A percentile compares a stretch with the other conserved stretches of the same genome.
These are phyloP conservation scores for Dorcoceras hygrometricum DNA, from an alignment of 257 asterid species.

Conservation along the genomic window DNA sequence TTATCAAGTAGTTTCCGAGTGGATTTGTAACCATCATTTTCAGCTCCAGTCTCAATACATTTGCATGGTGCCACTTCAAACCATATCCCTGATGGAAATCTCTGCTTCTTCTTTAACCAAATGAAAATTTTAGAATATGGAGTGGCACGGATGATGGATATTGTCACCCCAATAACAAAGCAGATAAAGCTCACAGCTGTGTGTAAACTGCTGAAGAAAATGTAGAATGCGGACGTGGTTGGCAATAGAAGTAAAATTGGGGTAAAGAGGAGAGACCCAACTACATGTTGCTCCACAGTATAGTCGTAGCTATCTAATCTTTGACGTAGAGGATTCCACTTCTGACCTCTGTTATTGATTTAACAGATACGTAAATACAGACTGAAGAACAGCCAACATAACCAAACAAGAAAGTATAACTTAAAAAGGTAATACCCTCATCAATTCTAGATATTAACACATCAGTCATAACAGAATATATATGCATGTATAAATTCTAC, in stretches of 20 bases:
- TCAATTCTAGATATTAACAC: not conserved
- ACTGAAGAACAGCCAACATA: conserved; percentile 7
- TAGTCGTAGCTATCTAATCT: conserved; percentile 92
- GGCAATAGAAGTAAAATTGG: conserved; percentile 87
- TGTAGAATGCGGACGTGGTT: conserved; percentile 84
- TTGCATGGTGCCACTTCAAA: conserved; percentile 48
- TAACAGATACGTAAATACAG: conserved; percentile 18
- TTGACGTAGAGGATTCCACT: conserved; percentile 87
- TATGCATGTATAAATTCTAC: not conserved
- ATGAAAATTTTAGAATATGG: conserved; percentile 67
- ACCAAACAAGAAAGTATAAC: conserved; percentile 8
- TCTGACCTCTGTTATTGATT: conserved; percentile 74
- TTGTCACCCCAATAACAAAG: conserved; percentile 44
- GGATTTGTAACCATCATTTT: conserved; percentile 23
- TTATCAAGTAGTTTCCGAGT: conserved; percentile 26
- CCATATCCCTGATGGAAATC: conserved; percentile 92
- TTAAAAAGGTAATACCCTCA: not conserved
- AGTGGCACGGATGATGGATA: conserved; percentile 70
- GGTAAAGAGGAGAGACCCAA: conserved; percentile 90
- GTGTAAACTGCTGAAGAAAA: conserved; percentile 82
- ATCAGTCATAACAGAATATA: not conserved
- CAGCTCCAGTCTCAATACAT: conserved; percentile 28
- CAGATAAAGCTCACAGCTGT: conserved; percentile 57
- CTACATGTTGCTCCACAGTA: conserved; percentile 86
- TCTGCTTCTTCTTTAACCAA: conserved; percentile 64